Evolutionary conservation across 2,329 filamentous ascomycete genomes (phyloP).

Genomic region (Zasmidium angulare): DNA sequence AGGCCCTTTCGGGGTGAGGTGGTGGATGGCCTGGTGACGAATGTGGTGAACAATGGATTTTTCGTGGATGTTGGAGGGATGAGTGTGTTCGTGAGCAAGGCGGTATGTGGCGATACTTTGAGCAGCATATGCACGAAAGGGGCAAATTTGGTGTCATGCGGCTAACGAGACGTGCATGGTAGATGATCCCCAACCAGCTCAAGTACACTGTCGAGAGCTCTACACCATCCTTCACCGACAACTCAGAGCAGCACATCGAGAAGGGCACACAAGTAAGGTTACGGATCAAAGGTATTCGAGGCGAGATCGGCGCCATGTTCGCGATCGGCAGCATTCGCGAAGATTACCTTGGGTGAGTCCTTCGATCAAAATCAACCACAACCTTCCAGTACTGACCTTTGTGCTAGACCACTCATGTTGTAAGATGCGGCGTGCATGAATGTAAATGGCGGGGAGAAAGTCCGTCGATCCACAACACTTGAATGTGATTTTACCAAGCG

Average conservation of each 20-base stretch:
- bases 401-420: background rate
- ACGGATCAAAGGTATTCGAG: constrained; percentile 90
- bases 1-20: constrained; percentile 97
- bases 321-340: constrained; percentile 97
- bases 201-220: constrained; percentile 95
- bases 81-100: constrained; percentile 75
- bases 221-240: constrained; percentile 94
- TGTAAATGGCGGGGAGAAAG: too few species aligned
- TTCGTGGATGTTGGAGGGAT: constrained; percentile 81
- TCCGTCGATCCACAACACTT: too few species aligned
- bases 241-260: constrained; percentile 90
- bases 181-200: constrained; percentile 90
- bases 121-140: background rate
- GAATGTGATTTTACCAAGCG: constrained; percentile 12
- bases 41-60: constrained; percentile 88
- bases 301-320: constrained; percentile 92
- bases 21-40: constrained; percentile 91
- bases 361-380: too few species aligned
- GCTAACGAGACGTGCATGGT: background rate
- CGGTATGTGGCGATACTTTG: constrained; percentile 58
- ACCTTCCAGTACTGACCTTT: background rate
- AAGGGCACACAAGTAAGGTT: constrained; percentile 89
- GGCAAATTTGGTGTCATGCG: constrained; percentile 6
- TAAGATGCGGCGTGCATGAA: background rate
- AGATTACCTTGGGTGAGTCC: constrained; percentile 41